phyloP scores from a whole-genome alignment of 2,329 filamentous ascomycete genomes.

The Ambrosiella cleistominuta region DNA sequence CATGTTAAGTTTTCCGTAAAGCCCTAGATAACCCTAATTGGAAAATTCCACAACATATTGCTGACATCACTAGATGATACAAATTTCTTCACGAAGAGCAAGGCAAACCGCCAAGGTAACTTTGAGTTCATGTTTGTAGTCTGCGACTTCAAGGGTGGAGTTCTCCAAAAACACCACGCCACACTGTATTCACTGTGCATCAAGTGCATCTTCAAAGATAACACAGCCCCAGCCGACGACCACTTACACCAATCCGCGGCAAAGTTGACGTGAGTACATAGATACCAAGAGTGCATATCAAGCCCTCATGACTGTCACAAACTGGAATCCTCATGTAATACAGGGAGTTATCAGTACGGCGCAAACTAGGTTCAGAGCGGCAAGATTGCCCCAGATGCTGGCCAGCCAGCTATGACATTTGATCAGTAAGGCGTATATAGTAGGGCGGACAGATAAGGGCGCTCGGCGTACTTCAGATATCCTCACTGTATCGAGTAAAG shows the following conservation, averaged over 20 bases:
- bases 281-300: neutral
- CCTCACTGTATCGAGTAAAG: neutral
- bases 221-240: neutral
- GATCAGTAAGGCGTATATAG: neutral
- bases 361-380: neutral
- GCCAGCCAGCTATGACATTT: neutral
- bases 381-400: neutral
- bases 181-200: neutral
- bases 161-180: neutral
- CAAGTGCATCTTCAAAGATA: neutral
- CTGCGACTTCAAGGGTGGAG: neutral
- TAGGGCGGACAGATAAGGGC: conserved; percentile 5
- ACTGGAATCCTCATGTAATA: neutral
- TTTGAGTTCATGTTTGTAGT: no score
- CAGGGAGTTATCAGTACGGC: neutral
- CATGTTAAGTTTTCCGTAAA: neutral
- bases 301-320: neutral
- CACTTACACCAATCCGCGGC: neutral
- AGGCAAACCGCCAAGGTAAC: no score
- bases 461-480: neutral
- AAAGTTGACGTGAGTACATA: neutral
- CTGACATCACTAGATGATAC: neutral
- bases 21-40: neutral
- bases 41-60: neutral
- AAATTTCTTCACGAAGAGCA: neutral